phyloP scores from a whole-genome alignment of 805 yeast genomes.

The Ogataea dorogensis region DNA sequence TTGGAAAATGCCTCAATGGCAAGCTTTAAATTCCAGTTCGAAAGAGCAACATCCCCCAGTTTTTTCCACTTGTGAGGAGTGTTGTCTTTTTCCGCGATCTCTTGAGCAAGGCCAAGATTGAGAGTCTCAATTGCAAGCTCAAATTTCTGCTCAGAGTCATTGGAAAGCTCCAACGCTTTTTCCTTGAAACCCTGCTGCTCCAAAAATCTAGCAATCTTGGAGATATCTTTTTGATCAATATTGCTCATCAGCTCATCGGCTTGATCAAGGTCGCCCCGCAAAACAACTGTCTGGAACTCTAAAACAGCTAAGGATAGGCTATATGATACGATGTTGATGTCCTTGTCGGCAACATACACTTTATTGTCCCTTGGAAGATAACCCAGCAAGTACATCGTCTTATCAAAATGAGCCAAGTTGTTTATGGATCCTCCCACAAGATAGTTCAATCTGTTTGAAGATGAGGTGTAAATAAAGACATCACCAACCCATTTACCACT shows the following conservation, averaged over 20 bases:
- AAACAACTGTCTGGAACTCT: constrained; percentile 92
- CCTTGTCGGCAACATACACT: constrained; percentile 88
- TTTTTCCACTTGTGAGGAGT: constrained; percentile 82
- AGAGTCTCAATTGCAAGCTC: constrained; percentile 82
- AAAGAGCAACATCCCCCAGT: constrained; percentile 83
- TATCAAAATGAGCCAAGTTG: constrained; percentile 90
- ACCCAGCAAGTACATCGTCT: constrained; percentile 80
- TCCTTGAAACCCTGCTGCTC: constrained; percentile 89
- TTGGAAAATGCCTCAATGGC: constrained; percentile 78
- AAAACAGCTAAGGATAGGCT: constrained; percentile 79
- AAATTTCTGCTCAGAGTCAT: constrained; percentile 87
- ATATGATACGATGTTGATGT: constrained; percentile 78
- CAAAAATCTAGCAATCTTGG: constrained; percentile 85
- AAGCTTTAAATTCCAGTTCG: constrained; percentile 72
- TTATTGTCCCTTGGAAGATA: constrained; percentile 88
- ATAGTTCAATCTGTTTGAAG: constrained; percentile 85
- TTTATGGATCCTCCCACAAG: constrained; percentile 92
- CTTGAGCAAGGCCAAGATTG: constrained; percentile 68
- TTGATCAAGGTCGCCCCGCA: constrained; percentile 90
- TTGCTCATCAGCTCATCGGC: constrained; percentile 65
- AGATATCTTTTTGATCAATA: constrained; percentile 62
- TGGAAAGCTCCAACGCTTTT: constrained; percentile 78
- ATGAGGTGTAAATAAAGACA: constrained; percentile 88
- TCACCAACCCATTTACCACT: constrained; percentile 98
- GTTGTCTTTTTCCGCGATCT: constrained; percentile 53